Base-by-base conservation (phyloP, 176 grass and related monocot species). In the Cenchrus americanus region DNA sequence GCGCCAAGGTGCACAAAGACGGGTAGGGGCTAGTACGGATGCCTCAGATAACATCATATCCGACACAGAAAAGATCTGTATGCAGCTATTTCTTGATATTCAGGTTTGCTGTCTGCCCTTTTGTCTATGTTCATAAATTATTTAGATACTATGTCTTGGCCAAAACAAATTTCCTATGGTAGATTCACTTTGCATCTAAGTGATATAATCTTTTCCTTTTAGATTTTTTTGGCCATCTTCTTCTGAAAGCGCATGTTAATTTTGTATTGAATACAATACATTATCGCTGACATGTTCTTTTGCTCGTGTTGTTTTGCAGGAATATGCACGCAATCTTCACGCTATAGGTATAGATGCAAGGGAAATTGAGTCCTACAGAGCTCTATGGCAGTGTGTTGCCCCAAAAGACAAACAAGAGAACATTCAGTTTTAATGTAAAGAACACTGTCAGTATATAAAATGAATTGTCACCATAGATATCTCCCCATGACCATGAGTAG, bases 1-100 rank as follows among this genome's bases (percentile, higher is more conserved):
- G 72, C 78, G 96, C n/a, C 91, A 94, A 90, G 96, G 93, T 85
- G 89, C 89, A 66, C 96, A 95, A 76, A 88, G 93, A 66, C 89
- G 93, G 86, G 87, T 99, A 75, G 96, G 96, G 30, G 93, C 93
- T 82, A 96, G 74, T 80, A 90, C 93, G 30, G 93, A 99, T 85
- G 65, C 93, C 53, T 88, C 83, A 19, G 93, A 99, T 81, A 99
- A 87, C 50, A 80, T 87, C 84, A 96, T 99, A 48, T 99, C 93
- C 84, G 96, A 99, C 27, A 96, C 96, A 47, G 93, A 99, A 50
- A 99, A 99, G 96, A 99, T 99, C 46, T 99, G 96, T 77, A 96
- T 92, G 96, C 96, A 99, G 81, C 86, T 99, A 83, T 99, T 96
- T 92, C 96, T 99, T 89, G 96, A 99, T 37, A 94, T 96, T 87